Evolutionary conservation across 208 protist species (phyloP).

Genomic region (Trypanosoma theileri): DNA sequence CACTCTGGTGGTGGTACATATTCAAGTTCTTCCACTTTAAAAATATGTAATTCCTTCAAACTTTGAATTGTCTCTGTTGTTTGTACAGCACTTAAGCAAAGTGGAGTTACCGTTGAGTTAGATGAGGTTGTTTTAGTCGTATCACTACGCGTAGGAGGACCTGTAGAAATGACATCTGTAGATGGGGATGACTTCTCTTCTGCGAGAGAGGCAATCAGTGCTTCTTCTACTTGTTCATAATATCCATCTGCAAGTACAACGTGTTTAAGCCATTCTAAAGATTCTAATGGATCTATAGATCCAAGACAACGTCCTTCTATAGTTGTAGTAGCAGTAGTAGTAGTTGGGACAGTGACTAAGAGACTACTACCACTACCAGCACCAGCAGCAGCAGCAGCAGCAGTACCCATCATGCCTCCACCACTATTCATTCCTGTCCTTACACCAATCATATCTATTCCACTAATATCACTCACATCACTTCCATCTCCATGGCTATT

Average conservation of each 20-base stretch:
- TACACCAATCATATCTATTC: not conserved
- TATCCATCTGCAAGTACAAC: slow-evolving; percentile 57
- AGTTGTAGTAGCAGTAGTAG: too few species aligned
- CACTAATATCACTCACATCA: not conserved
- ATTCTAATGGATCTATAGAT: not conserved
- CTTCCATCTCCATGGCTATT: not conserved
- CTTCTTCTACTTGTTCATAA: slow-evolving; percentile 36
- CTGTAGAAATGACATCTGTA: too few species aligned
- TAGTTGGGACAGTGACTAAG: too few species aligned
- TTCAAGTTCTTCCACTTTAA: slow-evolving; percentile 36
- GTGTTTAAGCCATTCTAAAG: slow-evolving; percentile 48
- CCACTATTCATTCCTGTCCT: too few species aligned
- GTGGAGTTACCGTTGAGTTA: not conserved
- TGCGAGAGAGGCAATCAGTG: slow-evolving; percentile 25
- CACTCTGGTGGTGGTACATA: slow-evolving; percentile 52
- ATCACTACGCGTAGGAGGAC: too few species aligned
- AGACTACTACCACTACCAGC: too few species aligned
- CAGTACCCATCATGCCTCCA: too few species aligned
- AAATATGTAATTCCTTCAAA: slow-evolving; percentile 24
- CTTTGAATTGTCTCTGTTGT: not conserved
- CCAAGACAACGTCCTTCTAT: not conserved
- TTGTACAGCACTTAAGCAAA: not conserved
- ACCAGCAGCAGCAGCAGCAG: too few species aligned
- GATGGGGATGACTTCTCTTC: too few species aligned
- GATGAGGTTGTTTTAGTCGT: too few species aligned